Base-by-base conservation (phyloP, 1,139 yeast genomes). In the Blastobotrys aristatus region DNA sequence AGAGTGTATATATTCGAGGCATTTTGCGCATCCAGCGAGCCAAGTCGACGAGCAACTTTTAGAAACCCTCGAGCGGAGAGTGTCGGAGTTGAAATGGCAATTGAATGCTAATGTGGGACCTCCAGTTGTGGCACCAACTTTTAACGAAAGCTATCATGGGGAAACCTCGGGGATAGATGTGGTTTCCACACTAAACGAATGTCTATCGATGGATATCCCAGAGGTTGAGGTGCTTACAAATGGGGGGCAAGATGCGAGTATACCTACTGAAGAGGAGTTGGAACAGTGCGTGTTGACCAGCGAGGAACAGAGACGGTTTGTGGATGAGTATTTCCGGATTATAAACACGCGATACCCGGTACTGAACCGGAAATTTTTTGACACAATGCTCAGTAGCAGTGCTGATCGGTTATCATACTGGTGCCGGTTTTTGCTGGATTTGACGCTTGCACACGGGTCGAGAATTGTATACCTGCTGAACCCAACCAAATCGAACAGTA, bases 391-490 rank as follows among this genome's bases (percentile, higher is more conserved):
- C 4, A 3, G 10, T 11, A 33, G 13, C 37, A 2, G 14, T 3
- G 16, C 22, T 13, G 26, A 5, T 17, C 16, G 18, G n/a, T 11
- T 4, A 18, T 5, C 27, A 24, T 53, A 14, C 40, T 52, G 26
- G 57, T 56, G 18, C 51, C 51, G 17, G 55, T 54, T n/a, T 52
- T 4, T 37, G 31, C 17, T 37, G 4, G n/a, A 37, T 17, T 24
- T 26, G 17, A 37, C 31, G 11, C n/a, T 37, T 2, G 13, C 14
- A n/a, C 38, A 34, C 24, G 38, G 38, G 24, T 34, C 27, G 10
- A 2, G 38, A 7, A 22, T 34, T 17, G 4, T 4, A 11, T 4
- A 8, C 6, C 26, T 34, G 18, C 21, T 11, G 3, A 11, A 18
- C 26, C 38, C 38, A 18, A 17, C 18, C 3, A n/a, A n/a, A n/a